Evolutionary conservation across 2,329 filamentous ascomycete genomes (phyloP), one percentile per base, ranked within the genome.

Genomic region (Fusarium azukiicola): DNA sequence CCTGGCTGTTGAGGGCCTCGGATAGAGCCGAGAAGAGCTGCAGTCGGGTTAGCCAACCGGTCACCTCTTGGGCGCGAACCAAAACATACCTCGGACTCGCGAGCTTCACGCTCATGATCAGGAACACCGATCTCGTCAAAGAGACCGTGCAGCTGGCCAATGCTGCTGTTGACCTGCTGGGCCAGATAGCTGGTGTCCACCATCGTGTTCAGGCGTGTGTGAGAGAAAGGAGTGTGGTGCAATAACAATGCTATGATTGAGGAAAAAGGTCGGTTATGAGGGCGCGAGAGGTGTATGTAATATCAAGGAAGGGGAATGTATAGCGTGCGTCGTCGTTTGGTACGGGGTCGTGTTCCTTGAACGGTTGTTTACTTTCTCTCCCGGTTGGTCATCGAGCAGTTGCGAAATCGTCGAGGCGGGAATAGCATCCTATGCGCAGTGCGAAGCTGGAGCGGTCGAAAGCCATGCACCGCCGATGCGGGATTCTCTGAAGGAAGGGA

Each of bases 71-170:
- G 40, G 72, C 63, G 46, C 50, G 44, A 69, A 44, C n/a, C 10
- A 74, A 67, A 69, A 76, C 92, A 84, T 90, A 98, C 97, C 94
- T 99, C 96, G 85, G 96, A 93, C 86, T 99, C 97, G 84, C 98
- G 93, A 67, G 93, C 92, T 85, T 99, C 97, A 84, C 98, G 96
- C 87, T 99, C 98, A 94, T 98, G 97, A 84, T 90, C 94, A 40
- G 97, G 94, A n/a, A 99, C 96, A 74, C 98, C 98, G 84, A 99
- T 99, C 86, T 99, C 97, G 87, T 99, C 98, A 85, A 99, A 99
- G 73, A 99, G 93, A 80, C 96, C 96, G 88, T 99, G 97, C 76
- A 99, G 93, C 88, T 99, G 97, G 87, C 94, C 94, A 86, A 99
- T 97, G 85, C 98, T 99, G 84, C 93, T 96, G 81, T 96, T 98